Base-by-base conservation (phyloP, 139 green algal genomes). In the Micractinium conductrix region DNA sequence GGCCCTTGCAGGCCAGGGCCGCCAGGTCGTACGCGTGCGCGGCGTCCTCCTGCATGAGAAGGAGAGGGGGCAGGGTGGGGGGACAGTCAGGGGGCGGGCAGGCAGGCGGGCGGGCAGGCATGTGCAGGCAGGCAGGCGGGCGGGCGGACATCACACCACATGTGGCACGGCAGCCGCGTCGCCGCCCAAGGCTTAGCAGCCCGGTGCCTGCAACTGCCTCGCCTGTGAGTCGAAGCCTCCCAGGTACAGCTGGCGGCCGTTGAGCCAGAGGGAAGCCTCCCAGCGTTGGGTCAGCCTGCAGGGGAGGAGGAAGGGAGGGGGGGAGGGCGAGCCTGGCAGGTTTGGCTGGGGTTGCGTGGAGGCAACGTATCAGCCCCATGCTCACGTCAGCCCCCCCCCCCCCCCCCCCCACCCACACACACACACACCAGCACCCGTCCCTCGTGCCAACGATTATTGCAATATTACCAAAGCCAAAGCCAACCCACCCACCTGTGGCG, bases 211-310 rank as follows among this genome's bases (percentile, higher is more conserved):
- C n/a, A n/a, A n/a, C 33, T 17, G 38, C 3, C 75, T 16, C 42
- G 42, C 78, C 78, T 85, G 83, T 10, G 44, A 84, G 74, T 92
- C 68, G 63, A 94, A 93, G n/a, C 91, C 90, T 38, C 92, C 92
- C 67, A 95, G 87, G 84, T 95, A 95, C 43, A 95, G 73, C 86
- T 95, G 92, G 26, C 85, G 81, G 2, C 88, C 84, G 38, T 83
- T 67, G 2, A 93, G 87, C 92, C 92, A 95, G 4, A 94, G 79
- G 3, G 91, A 94, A 0, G 92, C 91, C 68, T 95, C 92, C 91
- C 91, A 95, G 5, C 92, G 85, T 60, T 93, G 88, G 7, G 92
- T 95, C 70, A 95, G 83, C 79, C 92, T 93, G 87, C 74, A 84
- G 4, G 21, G 37, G 35, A 24, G n/a, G 0, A 37, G 68, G 48